Base-by-base conservation (phyloP, 2,329 filamentous ascomycete genomes). In the Onygenales sp. region DNA sequence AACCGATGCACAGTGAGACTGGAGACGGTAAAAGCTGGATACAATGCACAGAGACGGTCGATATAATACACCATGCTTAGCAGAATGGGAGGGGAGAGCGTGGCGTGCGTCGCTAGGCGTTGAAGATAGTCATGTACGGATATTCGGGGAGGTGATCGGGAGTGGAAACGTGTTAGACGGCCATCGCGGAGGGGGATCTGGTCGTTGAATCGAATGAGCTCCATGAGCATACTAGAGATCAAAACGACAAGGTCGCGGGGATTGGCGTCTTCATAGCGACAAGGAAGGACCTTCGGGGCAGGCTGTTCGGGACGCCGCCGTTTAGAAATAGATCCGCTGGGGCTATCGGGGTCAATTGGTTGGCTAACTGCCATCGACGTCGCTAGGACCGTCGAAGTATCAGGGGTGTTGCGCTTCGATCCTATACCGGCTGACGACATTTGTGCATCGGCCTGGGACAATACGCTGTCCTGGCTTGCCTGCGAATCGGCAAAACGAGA, bases 21-120 rank as follows among this genome's bases (percentile, higher is more conserved):
- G 67, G 91, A 95, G 61, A 98, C 94, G 32, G 91, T 96, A 69
- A 98, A 98, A 46, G 92, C 87, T 2, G 88, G 87, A 67, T 96
- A 98, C 55, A 95, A 77, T 9, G 88, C 85, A 70, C 92, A 98
- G 21, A 98, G 79, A 34, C 90, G 85, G 72, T 98, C 93, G 63
- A 98, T 97, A 65, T 97, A 98, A 67, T 94, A 98, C 54, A 98
- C 93, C 89, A 98, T 97, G 61, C 91, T 93, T 37, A 98, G 81
- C n/a, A 98, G 78, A 49, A 98, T 86, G 0, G 93, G 92, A 10
- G 93, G 91, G 6, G 89, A 90, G 2, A 98, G 78, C 0, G 92
- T 96, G 31, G 93, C 93, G 67, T 98, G 93, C 55, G 90, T 89
- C 27, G 94, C 93, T 54, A 98, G 78, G 58, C 93, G 85, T 63